Base-by-base conservation (phyloP, 208 protist species). In the Crithidia acanthocephali region DNA sequence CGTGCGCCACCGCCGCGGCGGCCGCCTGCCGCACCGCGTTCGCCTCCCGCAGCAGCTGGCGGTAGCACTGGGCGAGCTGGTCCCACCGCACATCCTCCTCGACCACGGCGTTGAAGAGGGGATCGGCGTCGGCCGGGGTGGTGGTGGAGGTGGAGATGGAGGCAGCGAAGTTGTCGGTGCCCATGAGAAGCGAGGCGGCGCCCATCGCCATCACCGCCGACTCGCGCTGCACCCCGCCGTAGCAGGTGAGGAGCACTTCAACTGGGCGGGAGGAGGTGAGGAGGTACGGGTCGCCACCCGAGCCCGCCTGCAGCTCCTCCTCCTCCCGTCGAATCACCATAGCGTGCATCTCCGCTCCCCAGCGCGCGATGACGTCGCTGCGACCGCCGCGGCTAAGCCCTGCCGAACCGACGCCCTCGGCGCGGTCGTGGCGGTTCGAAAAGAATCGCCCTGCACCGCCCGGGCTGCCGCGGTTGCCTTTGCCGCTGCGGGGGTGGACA, bases 21-120 rank as follows among this genome's bases (percentile, higher is more conserved):
- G 79, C 80, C 15, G 79, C 61, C 23, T 45, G 61, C 18, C 64
- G 47, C 25, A 77, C 47, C 9, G 62, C 48, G 20, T 53, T 56
- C 2, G 88, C 80, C 27, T 67, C 65, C n/a, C 79, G 71, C 64
- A 94, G 59, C 20, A 96, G 15, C 50, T 84, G 73, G 33, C 91
- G 81, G 53, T 96, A 85, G 63, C 84, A 92, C 13, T 68, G 59
- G 20, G 59, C 84, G 20, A 96, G n/a, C 59, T 88, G 82, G 35
- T 78, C 73, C 88, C 91, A 96, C 18, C 83, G 74, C 28, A 62
- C 11, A 48, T 89, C 79, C 70, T 92, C 86, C 52, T 74, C 55
- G 13, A 82, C 74, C 33, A 87, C 83, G 27, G 74, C 81, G 53
- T 72, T 58, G 40, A 62, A 58, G 22, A 84, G 45, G 58, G 83